Evolutionary conservation across 345 rosid species (phyloP).

Genomic region (Hypericum androsaemum): DNA sequence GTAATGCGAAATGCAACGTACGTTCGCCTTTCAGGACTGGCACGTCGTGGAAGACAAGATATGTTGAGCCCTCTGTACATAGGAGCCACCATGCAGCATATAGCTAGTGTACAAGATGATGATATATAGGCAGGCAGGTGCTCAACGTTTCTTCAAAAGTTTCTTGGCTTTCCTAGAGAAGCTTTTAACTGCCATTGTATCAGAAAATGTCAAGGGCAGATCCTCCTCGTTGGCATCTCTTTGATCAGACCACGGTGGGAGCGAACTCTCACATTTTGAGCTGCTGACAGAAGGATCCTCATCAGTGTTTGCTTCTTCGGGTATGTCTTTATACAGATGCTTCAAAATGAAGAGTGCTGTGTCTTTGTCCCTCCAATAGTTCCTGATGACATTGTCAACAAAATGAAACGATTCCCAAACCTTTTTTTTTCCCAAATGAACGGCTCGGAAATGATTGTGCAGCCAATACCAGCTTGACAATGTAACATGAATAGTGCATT

Average conservation of each 20-base stretch:
- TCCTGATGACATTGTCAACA: conserved; percentile 55
- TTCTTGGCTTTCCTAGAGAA: conserved; percentile 57
- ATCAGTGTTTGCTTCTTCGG: conserved; percentile 39
- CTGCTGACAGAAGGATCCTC: conserved; percentile 20
- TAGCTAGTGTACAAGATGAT: no score
- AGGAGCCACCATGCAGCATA: no score
- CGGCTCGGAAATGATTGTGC: no score
- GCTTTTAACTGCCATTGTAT: conserved; percentile 30
- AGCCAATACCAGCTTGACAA: no score
- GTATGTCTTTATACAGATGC: conserved; percentile 68
- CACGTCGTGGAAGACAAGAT: no score
- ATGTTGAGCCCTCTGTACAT: no score
- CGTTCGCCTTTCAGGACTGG: no score
- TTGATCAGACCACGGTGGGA: conserved; percentile 38
- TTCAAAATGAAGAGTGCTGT: conserved; percentile 87
- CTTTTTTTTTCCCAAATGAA: neutral
- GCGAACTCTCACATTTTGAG: conserved; percentile 21
- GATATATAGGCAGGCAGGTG: no score
- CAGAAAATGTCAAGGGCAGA: conserved; percentile 70
- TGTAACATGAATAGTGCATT: no score
- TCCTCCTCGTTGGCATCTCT: conserved; percentile 51
- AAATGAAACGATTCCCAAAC: conserved; percentile 6
- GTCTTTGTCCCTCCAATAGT: conserved; percentile 94
- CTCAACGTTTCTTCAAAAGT: conserved; percentile 26
- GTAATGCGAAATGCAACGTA: no score